phyloP scores from a whole-genome alignment of 176 grass and related monocot genomes.

The Musa troglodytarum region DNA sequence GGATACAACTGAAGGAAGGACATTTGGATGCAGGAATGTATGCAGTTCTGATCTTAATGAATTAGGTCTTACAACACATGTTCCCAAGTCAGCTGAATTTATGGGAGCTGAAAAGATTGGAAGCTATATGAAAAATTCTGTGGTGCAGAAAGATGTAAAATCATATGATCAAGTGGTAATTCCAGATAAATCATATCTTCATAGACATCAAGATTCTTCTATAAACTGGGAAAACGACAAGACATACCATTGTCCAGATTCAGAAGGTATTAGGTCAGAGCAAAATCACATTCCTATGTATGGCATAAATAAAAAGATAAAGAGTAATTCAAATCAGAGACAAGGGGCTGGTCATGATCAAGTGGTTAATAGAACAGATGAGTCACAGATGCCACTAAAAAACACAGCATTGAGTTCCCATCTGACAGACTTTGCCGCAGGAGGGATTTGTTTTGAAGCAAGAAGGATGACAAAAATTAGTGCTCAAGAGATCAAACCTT shows the following conservation, averaged over 20 bases:
- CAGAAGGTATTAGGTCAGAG: not conserved
- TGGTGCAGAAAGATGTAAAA: not conserved
- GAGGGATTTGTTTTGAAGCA: not conserved
- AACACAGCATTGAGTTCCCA: not conserved
- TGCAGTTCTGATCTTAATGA: not conserved
- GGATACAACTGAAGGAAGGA: not conserved
- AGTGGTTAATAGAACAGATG: not conserved
- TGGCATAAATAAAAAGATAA: not conserved
- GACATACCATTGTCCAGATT: not conserved
- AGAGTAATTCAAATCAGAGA: not conserved
- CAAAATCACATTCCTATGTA: slow-evolving; percentile 1
- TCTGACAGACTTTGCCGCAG: slow-evolving; percentile 2
- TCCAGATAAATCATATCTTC: not conserved
- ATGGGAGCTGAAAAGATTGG: not conserved
- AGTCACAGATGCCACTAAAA: too few relatives aligned
- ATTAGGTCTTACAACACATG: not conserved
- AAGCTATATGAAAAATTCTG: not conserved
- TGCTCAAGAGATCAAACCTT: not conserved
- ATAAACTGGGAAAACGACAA: not conserved
- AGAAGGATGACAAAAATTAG: not conserved
- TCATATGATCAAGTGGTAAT: not conserved
- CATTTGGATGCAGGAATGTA: not conserved
- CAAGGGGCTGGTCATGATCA: not conserved
- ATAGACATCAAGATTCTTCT: not conserved
- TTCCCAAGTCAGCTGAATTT: not conserved